These are phyloP conservation scores for Mucuna pruriens DNA, from an alignment of 306 rosid genomes.

Conservation along the genomic window DNA sequence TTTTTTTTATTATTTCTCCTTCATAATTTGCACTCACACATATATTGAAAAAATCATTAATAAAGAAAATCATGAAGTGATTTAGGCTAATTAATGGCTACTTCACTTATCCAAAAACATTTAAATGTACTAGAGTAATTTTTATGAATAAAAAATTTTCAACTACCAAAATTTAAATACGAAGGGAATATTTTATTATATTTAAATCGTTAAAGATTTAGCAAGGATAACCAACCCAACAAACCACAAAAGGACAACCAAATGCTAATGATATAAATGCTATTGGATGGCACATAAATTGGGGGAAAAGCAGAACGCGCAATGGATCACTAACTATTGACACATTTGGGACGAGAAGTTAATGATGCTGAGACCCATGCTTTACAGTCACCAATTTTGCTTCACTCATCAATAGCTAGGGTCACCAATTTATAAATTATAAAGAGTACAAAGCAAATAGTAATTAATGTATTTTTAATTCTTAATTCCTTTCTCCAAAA, in stretches of 20 bases:
- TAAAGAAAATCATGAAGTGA: too few species aligned
- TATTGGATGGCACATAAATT: background rate
- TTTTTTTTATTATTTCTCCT: background rate
- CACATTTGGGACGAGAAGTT: background rate
- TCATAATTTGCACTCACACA: background rate
- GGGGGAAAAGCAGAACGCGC: background rate
- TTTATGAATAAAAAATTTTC: too few species aligned
- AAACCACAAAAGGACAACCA: background rate
- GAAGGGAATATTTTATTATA: too few species aligned
- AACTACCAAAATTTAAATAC: too few species aligned
- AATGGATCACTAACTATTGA: background rate
- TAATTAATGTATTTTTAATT: background rate
- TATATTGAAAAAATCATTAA: too few species aligned
- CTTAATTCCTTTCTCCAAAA: background rate
- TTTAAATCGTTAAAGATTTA: too few species aligned
- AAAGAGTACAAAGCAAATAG: background rate
- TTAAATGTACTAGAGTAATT: too few species aligned
- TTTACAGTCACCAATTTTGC: background rate
- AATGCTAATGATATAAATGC: background rate
- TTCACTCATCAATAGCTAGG: background rate
- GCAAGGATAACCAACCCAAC: background rate
- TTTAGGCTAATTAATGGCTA: background rate
- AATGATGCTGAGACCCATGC: constrained; percentile 12
- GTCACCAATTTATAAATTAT: background rate
- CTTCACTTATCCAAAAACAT: background rate